Percentiles rank a stretch among this genome's conserved stretches.
These are phyloP conservation scores for Saccharomycopsis hybrid DNA, from an alignment of 1,139 yeast genomes.

Conservation along the genomic window DNA sequence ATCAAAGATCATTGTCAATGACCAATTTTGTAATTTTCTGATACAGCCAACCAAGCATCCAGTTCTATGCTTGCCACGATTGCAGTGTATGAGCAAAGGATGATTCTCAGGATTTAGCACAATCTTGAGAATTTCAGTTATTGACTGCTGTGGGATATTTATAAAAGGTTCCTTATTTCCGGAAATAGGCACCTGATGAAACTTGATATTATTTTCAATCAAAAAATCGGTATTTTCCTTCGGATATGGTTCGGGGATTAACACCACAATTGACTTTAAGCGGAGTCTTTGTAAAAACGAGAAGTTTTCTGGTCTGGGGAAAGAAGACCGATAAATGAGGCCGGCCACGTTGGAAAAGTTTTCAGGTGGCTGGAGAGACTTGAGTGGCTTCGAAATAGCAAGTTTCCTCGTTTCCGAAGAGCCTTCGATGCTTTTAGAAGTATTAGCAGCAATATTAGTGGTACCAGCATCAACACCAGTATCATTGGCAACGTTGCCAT, in stretches of 20 bases:
- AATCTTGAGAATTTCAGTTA: slow-evolving; percentile 75
- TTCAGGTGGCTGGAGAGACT: slow-evolving; percentile 59
- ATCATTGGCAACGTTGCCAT: too few relatives aligned
- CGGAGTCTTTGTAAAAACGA: slow-evolving; percentile 54
- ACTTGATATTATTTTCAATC: slow-evolving; percentile 49
- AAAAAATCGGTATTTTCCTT: slow-evolving; percentile 63
- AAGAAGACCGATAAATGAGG: slow-evolving; percentile 77
- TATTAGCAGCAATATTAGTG: too few relatives aligned
- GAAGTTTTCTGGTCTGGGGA: slow-evolving; percentile 82
- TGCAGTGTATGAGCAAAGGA: slow-evolving; percentile 89
- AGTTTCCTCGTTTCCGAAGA: too few relatives aligned
- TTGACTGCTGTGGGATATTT: slow-evolving; percentile 66
- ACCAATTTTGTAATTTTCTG: slow-evolving; percentile 85
- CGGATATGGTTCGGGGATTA: slow-evolving; percentile 91
- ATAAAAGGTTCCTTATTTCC: slow-evolving; percentile 97
- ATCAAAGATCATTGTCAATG: slow-evolving; percentile 85
- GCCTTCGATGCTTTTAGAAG: too few relatives aligned
- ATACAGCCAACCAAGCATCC: slow-evolving; percentile 94
- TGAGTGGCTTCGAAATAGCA: too few relatives aligned
- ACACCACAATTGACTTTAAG: slow-evolving; percentile 69
- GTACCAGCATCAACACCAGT: too few relatives aligned
- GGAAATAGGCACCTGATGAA: slow-evolving; percentile 87
- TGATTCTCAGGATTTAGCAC: slow-evolving; percentile 81
- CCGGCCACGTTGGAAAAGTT: slow-evolving; percentile 84
- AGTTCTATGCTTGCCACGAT: slow-evolving; percentile 93